Percentiles rank a stretch among this genome's conserved stretches.
phyloP scores from a whole-genome alignment of 257 asterid species.

The Scutellaria minor region DNA sequence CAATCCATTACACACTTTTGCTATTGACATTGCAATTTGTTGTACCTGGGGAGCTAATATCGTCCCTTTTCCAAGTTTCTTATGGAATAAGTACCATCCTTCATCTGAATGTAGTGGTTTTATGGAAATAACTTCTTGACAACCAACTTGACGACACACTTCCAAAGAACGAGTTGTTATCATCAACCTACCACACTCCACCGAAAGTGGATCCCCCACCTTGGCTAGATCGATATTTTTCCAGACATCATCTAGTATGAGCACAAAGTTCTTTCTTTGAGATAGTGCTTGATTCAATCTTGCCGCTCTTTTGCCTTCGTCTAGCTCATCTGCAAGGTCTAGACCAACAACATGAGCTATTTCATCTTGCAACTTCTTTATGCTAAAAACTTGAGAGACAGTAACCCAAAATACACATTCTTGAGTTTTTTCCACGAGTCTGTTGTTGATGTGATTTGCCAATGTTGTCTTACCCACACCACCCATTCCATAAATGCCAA shows the following conservation, averaged over 20 bases:
- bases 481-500: conserved; percentile 16
- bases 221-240: conserved; percentile 2
- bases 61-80: not conserved
- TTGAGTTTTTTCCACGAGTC: not conserved
- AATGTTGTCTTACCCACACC: conserved; percentile 24
- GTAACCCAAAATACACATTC: conserved; percentile 23
- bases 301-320: conserved; percentile 21
- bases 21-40: conserved; percentile 14
- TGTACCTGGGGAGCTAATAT: not conserved
- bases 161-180: conserved; percentile 24
- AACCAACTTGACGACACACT: conserved; percentile 19
- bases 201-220: conserved; percentile 19
- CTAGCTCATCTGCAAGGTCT: conserved; percentile 9
- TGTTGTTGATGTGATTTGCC: conserved; percentile 20
- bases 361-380: conserved; percentile 20
- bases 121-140: conserved; percentile 1
- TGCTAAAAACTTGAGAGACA: conserved; percentile 6
- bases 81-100: conserved; percentile 28
- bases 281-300: not conserved
- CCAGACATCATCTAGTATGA: conserved; percentile 33
- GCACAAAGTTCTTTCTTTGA: not conserved
- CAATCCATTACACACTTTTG: conserved; percentile 25
- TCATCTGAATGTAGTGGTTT: conserved; percentile 24
- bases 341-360: not conserved
- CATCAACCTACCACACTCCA: conserved; percentile 9